These are phyloP conservation scores for Mortierella alpina DNA, from an alignment of 192 early-diverging fungal species.

Conservation along the genomic window DNA sequence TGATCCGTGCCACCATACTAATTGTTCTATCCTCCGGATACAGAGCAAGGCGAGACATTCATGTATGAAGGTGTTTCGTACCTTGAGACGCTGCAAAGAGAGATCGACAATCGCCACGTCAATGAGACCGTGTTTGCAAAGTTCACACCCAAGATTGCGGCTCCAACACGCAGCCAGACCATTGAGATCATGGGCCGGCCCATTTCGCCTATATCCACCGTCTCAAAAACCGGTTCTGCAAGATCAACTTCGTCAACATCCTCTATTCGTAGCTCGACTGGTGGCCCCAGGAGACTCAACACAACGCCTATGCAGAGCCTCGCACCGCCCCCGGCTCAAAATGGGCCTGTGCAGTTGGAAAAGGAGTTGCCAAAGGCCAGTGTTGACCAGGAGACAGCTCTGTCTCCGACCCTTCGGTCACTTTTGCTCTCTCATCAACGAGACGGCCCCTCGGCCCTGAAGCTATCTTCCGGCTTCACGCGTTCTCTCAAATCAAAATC, in stretches of 20 bases:
- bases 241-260: background rate
- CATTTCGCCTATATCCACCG: slow-evolving; percentile 16
- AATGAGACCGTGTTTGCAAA: slow-evolving; percentile 66
- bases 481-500: slow-evolving; percentile 34
- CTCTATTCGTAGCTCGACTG: background rate
- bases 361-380: background rate
- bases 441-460: slow-evolving; percentile 7
- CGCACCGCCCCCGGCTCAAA: background rate
- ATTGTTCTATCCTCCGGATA: background rate
- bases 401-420: background rate
- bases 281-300: slow-evolving; percentile 6
- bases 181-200: slow-evolving; percentile 45
- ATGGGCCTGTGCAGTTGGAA: background rate
- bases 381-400: background rate
- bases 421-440: slow-evolving; percentile 17
- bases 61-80: slow-evolving; percentile 33
- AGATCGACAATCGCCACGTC: slow-evolving; percentile 64
- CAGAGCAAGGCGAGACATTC: slow-evolving; percentile 30
- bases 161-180: slow-evolving; percentile 50
- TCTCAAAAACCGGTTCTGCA: background rate
- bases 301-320: background rate
- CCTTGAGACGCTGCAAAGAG: slow-evolving; percentile 44
- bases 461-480: background rate
- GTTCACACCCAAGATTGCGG: slow-evolving; percentile 38
- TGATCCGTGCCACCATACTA: background rate